phyloP scores from a whole-genome alignment of 177 flowering plant genomes.

The Vitis hybrid region DNA sequence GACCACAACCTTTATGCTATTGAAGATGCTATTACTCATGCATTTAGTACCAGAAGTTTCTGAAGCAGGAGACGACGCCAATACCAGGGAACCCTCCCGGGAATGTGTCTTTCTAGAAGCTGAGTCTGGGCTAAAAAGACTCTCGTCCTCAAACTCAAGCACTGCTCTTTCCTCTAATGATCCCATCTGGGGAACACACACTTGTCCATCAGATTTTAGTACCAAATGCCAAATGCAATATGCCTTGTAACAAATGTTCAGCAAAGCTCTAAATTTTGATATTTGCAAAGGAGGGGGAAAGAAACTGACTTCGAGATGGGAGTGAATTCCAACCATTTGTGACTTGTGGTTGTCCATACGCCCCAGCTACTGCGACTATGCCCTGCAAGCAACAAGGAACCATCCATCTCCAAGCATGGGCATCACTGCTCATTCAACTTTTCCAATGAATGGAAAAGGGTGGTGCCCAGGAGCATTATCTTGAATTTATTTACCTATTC shows the following conservation, averaged over 20 bases:
- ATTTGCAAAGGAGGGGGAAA: neutral
- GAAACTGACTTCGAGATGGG: conserved; percentile 5
- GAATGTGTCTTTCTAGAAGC: conserved; percentile 24
- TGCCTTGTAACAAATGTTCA: neutral
- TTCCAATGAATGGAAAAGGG: too few relatives aligned
- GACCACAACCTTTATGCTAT: conserved; percentile 41
- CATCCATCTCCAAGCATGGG: conserved; percentile 4
- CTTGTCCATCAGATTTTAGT: neutral
- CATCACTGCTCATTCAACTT: neutral
- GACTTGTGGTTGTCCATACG: neutral
- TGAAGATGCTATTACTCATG: conserved; percentile 18
- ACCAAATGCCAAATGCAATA: neutral
- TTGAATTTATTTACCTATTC: too few relatives aligned
- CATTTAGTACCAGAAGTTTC: conserved; percentile 10
- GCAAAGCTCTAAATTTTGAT: too few relatives aligned
- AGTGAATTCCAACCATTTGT: conserved; percentile 1
- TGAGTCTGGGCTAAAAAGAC: conserved; percentile 31
- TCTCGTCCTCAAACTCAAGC: conserved; percentile 44
- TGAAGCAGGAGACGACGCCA: conserved; percentile 10
- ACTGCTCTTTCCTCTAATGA: conserved; percentile 25
- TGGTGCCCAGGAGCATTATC: too few relatives aligned
- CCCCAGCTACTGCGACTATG: neutral
- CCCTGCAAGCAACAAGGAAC: neutral
- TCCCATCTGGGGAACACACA: conserved; percentile 34
- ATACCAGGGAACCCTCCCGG: conserved; percentile 14